Conservation (phyloP, 108 stramenopile species). For the Licmophora abbreviata region DNA sequence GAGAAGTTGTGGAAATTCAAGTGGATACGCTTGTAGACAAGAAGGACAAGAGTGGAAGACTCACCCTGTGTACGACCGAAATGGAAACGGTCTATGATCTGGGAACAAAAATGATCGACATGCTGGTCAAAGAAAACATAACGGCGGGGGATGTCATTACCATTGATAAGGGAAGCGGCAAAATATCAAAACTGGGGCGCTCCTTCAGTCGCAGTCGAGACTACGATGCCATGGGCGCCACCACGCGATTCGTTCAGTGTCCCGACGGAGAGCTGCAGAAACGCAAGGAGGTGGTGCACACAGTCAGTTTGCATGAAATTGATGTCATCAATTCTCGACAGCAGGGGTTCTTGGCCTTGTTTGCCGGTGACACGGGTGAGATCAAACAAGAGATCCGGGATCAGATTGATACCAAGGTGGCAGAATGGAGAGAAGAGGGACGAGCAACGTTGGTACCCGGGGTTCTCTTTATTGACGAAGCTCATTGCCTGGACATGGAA, state of each 20-base stretch:
- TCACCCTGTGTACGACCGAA: slow-evolving; percentile 98
- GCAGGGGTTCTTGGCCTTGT: slow-evolving; percentile 97
- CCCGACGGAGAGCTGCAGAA: slow-evolving; percentile 99
- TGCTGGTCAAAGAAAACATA: slow-evolving; percentile 92
- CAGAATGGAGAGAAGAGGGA: slow-evolving; percentile 97
- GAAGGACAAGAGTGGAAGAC: slow-evolving; percentile 90
- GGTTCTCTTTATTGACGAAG: slow-evolving; percentile 99
- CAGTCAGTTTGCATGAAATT: slow-evolving; percentile 96
- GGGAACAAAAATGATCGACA: slow-evolving; percentile 99
- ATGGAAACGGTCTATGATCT: slow-evolving; percentile 99
- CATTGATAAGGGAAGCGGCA: slow-evolving; percentile 97
- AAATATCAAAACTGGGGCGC: slow-evolving; percentile 94
- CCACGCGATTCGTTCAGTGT: slow-evolving; percentile 96
- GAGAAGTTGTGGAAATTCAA: slow-evolving; percentile 99
- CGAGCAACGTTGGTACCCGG: slow-evolving; percentile 96
- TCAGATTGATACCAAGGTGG: slow-evolving; percentile 96
- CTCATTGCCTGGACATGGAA: slow-evolving; percentile 96
- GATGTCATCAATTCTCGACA: slow-evolving; percentile 98
- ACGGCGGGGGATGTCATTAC: slow-evolving; percentile 98
- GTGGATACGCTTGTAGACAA: slow-evolving; percentile 56
- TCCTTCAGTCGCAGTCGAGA: slow-evolving; percentile 90
- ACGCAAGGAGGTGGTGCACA: slow-evolving; percentile 94
- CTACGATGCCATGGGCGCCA: slow-evolving; percentile 98
- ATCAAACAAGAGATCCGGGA: slow-evolving; percentile 94
- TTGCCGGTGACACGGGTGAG: slow-evolving; percentile 99